phyloP scores from a whole-genome alignment of 306 rosid species.

The Cucurbita moschata region DNA sequence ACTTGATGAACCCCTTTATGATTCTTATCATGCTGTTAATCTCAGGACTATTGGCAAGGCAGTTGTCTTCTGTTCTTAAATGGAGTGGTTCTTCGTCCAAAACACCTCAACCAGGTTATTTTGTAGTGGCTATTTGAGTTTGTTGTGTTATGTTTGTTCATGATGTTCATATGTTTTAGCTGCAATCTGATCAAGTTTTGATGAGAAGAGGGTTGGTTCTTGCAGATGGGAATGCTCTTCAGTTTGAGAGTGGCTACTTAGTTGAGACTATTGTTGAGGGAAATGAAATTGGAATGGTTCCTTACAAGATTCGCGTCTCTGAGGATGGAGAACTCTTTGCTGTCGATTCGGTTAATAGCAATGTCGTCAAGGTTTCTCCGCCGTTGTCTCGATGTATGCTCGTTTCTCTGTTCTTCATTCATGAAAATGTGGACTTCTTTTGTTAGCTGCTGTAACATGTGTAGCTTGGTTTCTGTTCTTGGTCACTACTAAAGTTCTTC shows the following conservation, averaged over 20 bases:
- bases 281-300: conserved; percentile 68
- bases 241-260: conserved; percentile 83
- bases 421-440: background rate
- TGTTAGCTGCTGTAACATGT: background rate
- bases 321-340: conserved; percentile 89
- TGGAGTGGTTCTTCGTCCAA: conserved; percentile 78
- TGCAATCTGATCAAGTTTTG: background rate
- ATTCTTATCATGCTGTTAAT: background rate
- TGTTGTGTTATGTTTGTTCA: background rate
- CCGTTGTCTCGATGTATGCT: conserved; percentile 77
- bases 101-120: conserved; percentile 55
- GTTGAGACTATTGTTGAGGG: conserved; percentile 94
- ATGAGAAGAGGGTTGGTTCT: conserved; percentile 1
- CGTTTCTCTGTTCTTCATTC: background rate
- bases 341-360: conserved; percentile 72
- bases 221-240: conserved; percentile 78
- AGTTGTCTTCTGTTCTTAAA: conserved; percentile 54
- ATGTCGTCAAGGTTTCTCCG: conserved; percentile 74
- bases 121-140: background rate
- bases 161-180: background rate
- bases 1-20: background rate
- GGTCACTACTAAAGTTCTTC: background rate
- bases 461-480: background rate
- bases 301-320: conserved; percentile 62
- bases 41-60: conserved; percentile 74